Evolutionary conservation across 352 stramenopile genomes (phyloP).

Genomic region (Phytopythium ostracodes): DNA sequence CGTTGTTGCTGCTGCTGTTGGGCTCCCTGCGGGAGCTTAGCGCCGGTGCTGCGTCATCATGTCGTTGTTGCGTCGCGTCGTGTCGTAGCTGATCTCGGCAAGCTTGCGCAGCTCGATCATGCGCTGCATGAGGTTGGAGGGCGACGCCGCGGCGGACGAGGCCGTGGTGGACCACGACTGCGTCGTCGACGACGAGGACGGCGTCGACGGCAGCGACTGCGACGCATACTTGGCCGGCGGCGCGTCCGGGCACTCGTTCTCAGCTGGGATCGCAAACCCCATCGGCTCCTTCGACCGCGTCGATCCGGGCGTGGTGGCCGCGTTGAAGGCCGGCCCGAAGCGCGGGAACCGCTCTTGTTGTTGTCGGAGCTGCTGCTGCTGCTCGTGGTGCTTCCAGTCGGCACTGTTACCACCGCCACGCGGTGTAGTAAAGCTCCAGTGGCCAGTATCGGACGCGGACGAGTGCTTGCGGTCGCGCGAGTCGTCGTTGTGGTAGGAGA

Average conservation of each 20-base stretch:
- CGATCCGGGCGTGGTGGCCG: not conserved
- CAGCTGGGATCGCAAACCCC: not conserved
- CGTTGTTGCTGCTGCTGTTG: no score
- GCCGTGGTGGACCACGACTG: not conserved
- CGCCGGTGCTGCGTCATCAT: constrained; percentile 19
- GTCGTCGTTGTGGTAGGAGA: not conserved
- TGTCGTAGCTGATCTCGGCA: constrained; percentile 27
- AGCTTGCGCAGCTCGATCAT: constrained; percentile 25
- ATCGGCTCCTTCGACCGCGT: constrained; percentile 7
- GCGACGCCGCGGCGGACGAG: not conserved
- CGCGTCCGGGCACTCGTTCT: not conserved
- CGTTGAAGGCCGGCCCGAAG: not conserved
- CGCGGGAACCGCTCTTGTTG: constrained; percentile 4
- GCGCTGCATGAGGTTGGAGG: constrained; percentile 16
- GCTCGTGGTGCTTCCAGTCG: not conserved
- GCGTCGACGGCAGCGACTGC: not conserved
- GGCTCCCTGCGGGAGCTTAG: no score
- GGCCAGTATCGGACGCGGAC: not conserved
- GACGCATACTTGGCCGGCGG: not conserved
- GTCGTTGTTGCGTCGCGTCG: constrained; percentile 19
- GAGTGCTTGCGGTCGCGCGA: not conserved
- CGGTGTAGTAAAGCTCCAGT: not conserved
- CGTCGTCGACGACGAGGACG: not conserved
- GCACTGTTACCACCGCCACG: not conserved
- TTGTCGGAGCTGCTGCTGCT: not conserved